phyloP scores from a whole-genome alignment of 2,329 filamentous ascomycete species.

The Orbilia brochopaga region DNA sequence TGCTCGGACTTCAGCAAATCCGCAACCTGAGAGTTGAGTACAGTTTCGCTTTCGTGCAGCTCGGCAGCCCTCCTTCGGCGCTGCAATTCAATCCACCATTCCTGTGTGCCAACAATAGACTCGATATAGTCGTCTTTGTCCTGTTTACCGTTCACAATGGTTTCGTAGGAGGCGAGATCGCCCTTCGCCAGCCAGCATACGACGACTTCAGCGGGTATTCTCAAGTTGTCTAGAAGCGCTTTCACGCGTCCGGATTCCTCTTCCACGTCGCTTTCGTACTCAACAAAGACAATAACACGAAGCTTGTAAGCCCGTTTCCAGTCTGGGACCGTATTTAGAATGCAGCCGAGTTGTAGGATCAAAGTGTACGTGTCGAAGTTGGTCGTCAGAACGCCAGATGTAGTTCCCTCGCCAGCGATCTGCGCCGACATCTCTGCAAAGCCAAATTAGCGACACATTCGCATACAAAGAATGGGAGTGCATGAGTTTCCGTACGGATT shows the following conservation, averaged over 20 bases:
- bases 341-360: conserved; percentile 67
- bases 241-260: conserved; percentile 76
- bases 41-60: conserved; percentile 49
- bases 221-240: conserved; percentile 76
- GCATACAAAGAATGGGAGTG: not conserved
- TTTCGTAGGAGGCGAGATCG: conserved; percentile 73
- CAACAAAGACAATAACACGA: conserved; percentile 83
- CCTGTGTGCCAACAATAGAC: conserved; percentile 70
- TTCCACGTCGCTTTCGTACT: conserved; percentile 82
- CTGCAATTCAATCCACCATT: conserved; percentile 83
- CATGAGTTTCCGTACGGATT: conserved; percentile 63
- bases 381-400: conserved; percentile 70
- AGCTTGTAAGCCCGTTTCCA: conserved; percentile 77
- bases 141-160: conserved; percentile 74
- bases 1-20: conserved; percentile 49
- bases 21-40: conserved; percentile 46
- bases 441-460: not conserved
- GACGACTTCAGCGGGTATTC: conserved; percentile 78
- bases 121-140: conserved; percentile 68
- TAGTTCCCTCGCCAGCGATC: conserved; percentile 61
- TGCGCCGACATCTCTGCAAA: conserved; percentile 77
- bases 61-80: conserved; percentile 55
- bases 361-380: conserved; percentile 84
- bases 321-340: conserved; percentile 77
- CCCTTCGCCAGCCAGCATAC: conserved; percentile 84